Evolutionary conservation across 805 yeast species (phyloP).

Genomic region (Candida chilensis): DNA sequence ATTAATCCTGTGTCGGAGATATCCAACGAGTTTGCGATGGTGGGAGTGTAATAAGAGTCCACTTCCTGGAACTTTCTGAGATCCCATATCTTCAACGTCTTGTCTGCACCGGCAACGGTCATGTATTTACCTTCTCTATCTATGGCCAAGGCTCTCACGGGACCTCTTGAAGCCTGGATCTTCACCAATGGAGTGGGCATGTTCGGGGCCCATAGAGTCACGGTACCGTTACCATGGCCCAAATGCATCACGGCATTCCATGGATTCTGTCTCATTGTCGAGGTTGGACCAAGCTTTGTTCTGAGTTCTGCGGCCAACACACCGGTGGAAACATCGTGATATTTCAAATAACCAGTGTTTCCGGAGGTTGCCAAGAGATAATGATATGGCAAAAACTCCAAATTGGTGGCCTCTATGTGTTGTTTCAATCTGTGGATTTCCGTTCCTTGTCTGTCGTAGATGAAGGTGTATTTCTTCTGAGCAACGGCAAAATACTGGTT

Average conservation of each 20-base stretch:
- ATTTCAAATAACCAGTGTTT: conserved; percentile 78
- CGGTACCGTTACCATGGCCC: conserved; percentile 91
- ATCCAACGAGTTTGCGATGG: conserved; percentile 74
- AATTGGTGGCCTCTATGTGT: conserved; percentile 74
- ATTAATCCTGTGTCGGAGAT: conserved; percentile 84
- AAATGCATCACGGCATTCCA: conserved; percentile 93
- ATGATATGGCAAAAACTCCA: conserved; percentile 91
- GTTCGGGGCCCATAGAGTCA: conserved; percentile 88
- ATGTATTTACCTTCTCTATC: conserved; percentile 91
- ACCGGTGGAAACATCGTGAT: conserved; percentile 95
- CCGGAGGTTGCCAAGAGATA: conserved; percentile 84
- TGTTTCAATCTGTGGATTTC: conserved; percentile 89
- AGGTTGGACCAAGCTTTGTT: conserved; percentile 87
- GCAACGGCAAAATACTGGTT: conserved; percentile 96
- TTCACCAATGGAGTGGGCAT: conserved; percentile 81
- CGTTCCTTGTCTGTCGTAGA: conserved; percentile 84
- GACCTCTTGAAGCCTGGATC: conserved; percentile 75
- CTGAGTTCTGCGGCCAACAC: conserved; percentile 71
- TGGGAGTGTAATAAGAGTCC: conserved; percentile 65
- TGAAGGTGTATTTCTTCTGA: conserved; percentile 88
- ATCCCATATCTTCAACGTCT: conserved; percentile 86
- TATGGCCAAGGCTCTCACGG: conserved; percentile 74
- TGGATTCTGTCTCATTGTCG: conserved; percentile 82
- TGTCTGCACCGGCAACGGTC: conserved; percentile 90
- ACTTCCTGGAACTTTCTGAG: conserved; percentile 72